phyloP scores from a whole-genome alignment of 768 basidiomycete species.

The Amanita polypyramis region DNA sequence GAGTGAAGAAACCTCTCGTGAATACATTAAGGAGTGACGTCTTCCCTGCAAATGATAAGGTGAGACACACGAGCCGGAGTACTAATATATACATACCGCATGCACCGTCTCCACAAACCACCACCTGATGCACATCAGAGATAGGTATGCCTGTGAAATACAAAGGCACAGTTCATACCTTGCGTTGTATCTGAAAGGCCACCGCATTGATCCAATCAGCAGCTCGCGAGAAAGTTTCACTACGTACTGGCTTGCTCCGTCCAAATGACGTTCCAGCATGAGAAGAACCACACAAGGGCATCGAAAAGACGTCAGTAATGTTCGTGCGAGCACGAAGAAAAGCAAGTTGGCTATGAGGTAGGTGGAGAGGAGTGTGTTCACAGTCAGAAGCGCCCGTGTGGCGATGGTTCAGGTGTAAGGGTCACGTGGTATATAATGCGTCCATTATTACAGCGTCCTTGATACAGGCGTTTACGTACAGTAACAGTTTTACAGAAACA shows the following conservation, averaged over 20 bases:
- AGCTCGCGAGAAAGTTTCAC: not conserved
- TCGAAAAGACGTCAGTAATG: slow-evolving; percentile 12
- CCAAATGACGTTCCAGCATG: slow-evolving; percentile 44
- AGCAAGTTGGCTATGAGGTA: not conserved
- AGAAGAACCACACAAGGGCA: slow-evolving; percentile 52
- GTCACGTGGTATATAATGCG: not conserved
- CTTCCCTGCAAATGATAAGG: slow-evolving; percentile 42
- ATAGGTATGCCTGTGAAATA: slow-evolving; percentile 1
- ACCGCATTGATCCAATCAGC: slow-evolving; percentile 4
- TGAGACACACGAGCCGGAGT: slow-evolving; percentile 10
- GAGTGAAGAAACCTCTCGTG: slow-evolving; percentile 87
- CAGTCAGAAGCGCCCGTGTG: not conserved
- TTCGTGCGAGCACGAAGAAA: not conserved
- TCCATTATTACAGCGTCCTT: not conserved
- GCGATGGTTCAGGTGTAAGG: not conserved
- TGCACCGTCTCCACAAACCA: slow-evolving; percentile 96
- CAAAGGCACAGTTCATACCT: slow-evolving; percentile 19
- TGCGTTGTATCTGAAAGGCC: slow-evolving; percentile 32
- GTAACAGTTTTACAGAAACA: slow-evolving; percentile 3
- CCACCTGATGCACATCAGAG: slow-evolving; percentile 32
- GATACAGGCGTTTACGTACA: not conserved
- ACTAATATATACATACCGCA: slow-evolving; percentile 48
- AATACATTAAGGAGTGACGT: slow-evolving; percentile 84
- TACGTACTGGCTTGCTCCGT: slow-evolving; percentile 38
- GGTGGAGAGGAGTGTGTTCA: no score